Base-by-base conservation (phyloP, 208 protist genomes). In the Trypanosoma brucei region DNA sequence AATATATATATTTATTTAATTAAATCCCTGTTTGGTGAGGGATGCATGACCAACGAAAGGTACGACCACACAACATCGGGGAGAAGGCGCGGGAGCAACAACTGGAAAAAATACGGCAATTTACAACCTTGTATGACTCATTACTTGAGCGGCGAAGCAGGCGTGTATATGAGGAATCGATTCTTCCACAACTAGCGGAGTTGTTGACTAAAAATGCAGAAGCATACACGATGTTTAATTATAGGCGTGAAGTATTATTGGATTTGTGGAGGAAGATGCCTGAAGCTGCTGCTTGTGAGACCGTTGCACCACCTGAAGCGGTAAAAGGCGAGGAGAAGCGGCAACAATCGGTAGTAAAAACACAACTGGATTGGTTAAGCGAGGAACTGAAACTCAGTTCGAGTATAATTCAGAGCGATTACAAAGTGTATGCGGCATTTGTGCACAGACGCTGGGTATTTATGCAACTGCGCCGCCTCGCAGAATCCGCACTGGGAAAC, bases 341-440 rank as follows among this genome's bases (percentile, higher is more conserved):
- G 42, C 14, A 36, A 48, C 7, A 62, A 33, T 3, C 45, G 4
- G n/a, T 46, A 5, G 49, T 55, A 38, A 40, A 68, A 59, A 70
- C 52, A 49, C 5, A 45, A n/a, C 7, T 55, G 42, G 49, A 65
- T 22, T 60, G 42, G 62, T 54, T 96, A 11, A 50, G 55, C 11
- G 58, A 79, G 14, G 88, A 96, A 68, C 63, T 94, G 59, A 72
- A 78, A 53, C 60, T 88, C 7, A 94, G 86, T 55, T 72, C 76
- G 0, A 57, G 44, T 30, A 75, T 93, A n/a, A 39, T 96, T 1
- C 39, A 78, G 39, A 62, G 78, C 9, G 83, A 96, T 53, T 84
- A 79, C 72, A 96, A 96, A 48, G 83, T 79, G 49, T 96, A 96
- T 70, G 76, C 70, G n/a, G 87, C 91, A 14, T 96, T 93, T 81